Conservation (phyloP, 306 rosid genomes). For the Ochetophila trinervis region DNA sequence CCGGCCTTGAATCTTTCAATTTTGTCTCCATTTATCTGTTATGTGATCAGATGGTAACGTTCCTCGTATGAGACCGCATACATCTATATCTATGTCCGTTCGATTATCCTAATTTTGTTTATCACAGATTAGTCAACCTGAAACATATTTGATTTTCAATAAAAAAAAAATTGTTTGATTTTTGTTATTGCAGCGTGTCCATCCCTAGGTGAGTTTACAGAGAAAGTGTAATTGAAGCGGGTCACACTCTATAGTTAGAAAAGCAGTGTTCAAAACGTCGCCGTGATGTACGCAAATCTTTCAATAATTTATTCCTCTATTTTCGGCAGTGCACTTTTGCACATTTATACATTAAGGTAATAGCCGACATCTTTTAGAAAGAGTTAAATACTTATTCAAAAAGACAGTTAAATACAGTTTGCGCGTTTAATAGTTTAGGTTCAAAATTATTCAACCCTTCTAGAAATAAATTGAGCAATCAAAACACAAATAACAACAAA, state of each 20-base stretch:
- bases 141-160: not conserved
- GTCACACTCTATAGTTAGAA: not conserved
- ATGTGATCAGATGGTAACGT: not conserved
- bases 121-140: not conserved
- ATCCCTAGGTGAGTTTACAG: not conserved
- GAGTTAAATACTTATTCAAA: too few species aligned
- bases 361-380: too few species aligned
- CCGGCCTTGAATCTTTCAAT: constrained; percentile 10
- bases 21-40: constrained; percentile 8
- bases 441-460: too few species aligned
- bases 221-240: too few species aligned
- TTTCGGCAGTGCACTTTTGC: not conserved
- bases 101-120: not conserved
- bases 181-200: constrained; percentile 1
- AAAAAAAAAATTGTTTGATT: too few species aligned
- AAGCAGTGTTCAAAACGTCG: not conserved
- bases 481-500: too few species aligned
- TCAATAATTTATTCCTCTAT: not conserved
- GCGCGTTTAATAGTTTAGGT: too few species aligned
- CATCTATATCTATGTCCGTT: not conserved
- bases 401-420: too few species aligned
- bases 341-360: too few species aligned
- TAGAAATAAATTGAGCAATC: too few species aligned
- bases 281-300: constrained; percentile 23
- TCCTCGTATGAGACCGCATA: not conserved